Percentiles rank a stretch among this genome's conserved stretches.
Conservation (phyloP, 768 basidiomycete genomes). For the Gautieria morchelliformis region DNA sequence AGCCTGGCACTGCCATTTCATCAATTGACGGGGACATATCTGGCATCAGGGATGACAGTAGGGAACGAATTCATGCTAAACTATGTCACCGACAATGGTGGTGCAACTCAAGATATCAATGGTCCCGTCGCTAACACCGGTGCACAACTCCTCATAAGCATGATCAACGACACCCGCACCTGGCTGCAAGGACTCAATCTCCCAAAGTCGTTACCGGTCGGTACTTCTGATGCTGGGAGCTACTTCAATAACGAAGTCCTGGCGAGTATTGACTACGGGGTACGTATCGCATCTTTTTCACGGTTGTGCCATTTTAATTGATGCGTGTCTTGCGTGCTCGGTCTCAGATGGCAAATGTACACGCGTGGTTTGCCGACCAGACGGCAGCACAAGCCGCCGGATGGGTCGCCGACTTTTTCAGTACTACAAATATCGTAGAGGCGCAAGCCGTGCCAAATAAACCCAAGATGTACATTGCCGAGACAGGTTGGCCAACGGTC, state of each 20-base stretch:
- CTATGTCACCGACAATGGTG: slow-evolving; percentile 44
- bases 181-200: slow-evolving; percentile 45
- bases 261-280: slow-evolving; percentile 56
- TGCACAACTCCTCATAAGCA: slow-evolving; percentile 44
- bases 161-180: slow-evolving; percentile 39
- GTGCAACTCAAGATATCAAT: slow-evolving; percentile 37
- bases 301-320: neutral
- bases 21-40: neutral
- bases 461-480: slow-evolving; percentile 84
- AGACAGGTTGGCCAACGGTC: slow-evolving; percentile 85
- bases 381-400: slow-evolving; percentile 54
- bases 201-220: slow-evolving; percentile 54
- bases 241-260: slow-evolving; percentile 72
- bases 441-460: slow-evolving; percentile 55
- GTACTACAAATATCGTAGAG: slow-evolving; percentile 47
- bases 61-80: slow-evolving; percentile 89
- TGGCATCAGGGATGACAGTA: slow-evolving; percentile 29
- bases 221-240: slow-evolving; percentile 78
- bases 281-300: slow-evolving; percentile 22
- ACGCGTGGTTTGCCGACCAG: slow-evolving; percentile 89
- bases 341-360: slow-evolving; percentile 75
- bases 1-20: slow-evolving; percentile 19
- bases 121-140: slow-evolving; percentile 53
- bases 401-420: slow-evolving; percentile 81
- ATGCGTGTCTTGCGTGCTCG: neutral